Base-by-base conservation (phyloP, 116 monocot genomes). In the Iris pallida region DNA sequence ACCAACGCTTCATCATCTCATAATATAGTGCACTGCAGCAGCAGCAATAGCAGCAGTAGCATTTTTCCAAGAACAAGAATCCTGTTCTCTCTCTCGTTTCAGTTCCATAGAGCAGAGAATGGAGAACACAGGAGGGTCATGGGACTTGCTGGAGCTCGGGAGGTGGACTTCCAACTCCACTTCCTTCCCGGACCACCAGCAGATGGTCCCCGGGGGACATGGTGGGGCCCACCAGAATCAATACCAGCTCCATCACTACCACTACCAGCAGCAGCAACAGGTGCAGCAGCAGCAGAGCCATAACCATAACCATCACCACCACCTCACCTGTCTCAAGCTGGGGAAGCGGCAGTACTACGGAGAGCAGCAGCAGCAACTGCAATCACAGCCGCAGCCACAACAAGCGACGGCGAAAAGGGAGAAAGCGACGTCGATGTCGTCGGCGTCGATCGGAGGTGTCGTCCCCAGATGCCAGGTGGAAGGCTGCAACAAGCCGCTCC, bases 341-440 rank as follows among this genome's bases (percentile, higher is more conserved):
- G 71, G 71, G 41, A 71, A 71, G 61, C 48, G 71, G 30, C 60
- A 71, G 71, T 71, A 61, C 71, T 71, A 14, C 71, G 60, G 16
- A 2, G 30, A 30, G 30, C 30, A 0, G 30, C 30, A 30, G 30
- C 30, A 30, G 30, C 30, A 30, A 8, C 20, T n/a, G 13, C 5
- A 51, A 6, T n/a, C n/a, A n/a, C 0, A 4, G 6, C 49, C 7
- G 0, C 52, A 14, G 4, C 8, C 6, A 0, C 2, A 4, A 15
- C 20, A 42, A 13, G 42, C 1, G 6, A 5, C 42, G 3, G 7
- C 43, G 7, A 48, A n/a, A 19, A 11, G 8, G 52, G 18, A 53
- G 61, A 20, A 51, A n/a, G 7, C 46, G 14, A 4, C 53, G 53
- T 5, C 47, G 13, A 1, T 59, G 59, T 6, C 4, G 47, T 4